Base-by-base conservation (phyloP, 768 basidiomycete species). In the Hericium alpestre region DNA sequence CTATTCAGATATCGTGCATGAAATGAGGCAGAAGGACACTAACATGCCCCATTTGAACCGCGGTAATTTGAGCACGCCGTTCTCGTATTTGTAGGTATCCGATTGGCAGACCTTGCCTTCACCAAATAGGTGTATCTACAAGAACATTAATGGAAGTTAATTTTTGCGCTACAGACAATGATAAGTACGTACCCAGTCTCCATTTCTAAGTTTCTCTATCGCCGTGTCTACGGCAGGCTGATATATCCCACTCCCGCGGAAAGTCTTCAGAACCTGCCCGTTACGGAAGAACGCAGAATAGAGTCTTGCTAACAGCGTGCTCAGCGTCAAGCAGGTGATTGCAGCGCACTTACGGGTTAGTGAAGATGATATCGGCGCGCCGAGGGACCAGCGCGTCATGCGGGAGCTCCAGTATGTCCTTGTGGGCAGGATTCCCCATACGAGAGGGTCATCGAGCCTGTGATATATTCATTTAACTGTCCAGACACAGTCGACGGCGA, bases 31-130 rank as follows among this genome's bases (percentile, higher is more conserved):
- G 43, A 13, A 53, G 32, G 43, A 84, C 4, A 32, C 93, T 70
- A 67, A 94, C 93, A 94, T 74, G 57, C 94, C 94, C 94, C 94
- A 97, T 74, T 94, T 96, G 71, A 96, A 95, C 50, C 90, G 76
- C 7, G 83, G 76, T 53, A 96, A 70, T 62, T 68, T 69, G 16
- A 76, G 73, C 6, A 73, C 59, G 11, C 82, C 81, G 56, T 73
- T 64, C 39, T 64, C 65, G 52, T 71, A 70, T 52, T 65, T 67
- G 65, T 86, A 83, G 11, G 68, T 69, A n/a, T 72, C 58, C 18
- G 84, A 79, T 65, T 92, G 94, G 65, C 87, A 86, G 51, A 96
- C 80, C 64, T 86, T 89, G 22, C 93, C 92, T 70, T 96, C 94
- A 3, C 89, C 80, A 62, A 90, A 97, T 38, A 96, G 76, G 65